These are phyloP conservation scores for Globisporangium sylvaticum DNA, from an alignment of 352 stramenopile species.

Conservation along the genomic window DNA sequence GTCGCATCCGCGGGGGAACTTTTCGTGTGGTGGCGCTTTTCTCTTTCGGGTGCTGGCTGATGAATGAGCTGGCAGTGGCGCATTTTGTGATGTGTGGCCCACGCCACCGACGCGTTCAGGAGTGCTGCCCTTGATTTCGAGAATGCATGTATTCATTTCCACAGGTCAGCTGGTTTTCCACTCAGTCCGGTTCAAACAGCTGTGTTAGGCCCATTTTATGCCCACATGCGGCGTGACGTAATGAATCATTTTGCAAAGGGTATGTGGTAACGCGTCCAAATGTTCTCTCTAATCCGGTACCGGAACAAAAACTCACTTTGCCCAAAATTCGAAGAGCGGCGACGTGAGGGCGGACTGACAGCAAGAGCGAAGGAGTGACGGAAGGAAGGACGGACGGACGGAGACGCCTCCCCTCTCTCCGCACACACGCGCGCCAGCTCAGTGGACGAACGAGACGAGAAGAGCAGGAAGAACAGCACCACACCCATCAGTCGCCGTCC, in stretches of 20 bases:
- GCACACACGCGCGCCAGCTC: neutral
- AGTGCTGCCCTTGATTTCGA: neutral
- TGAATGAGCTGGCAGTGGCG: neutral
- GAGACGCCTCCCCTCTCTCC: neutral
- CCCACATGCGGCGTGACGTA: neutral
- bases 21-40: conserved; percentile 7
- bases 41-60: neutral
- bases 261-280: neutral
- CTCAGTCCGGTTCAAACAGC: neutral
- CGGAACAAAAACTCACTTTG: neutral
- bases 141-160: conserved; percentile 7
- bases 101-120: neutral
- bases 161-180: neutral
- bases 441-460: neutral
- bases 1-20: neutral
- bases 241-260: neutral
- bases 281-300: neutral
- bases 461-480: neutral
- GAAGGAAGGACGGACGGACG: too few relatives aligned
- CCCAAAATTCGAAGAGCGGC: conserved; percentile 7
- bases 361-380: neutral
- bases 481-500: neutral
- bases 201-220: neutral
- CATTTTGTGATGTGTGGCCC: neutral
- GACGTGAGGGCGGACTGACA: neutral